Conservation (phyloP, 2,329 filamentous ascomycete genomes). For the Apiospora pterosperma region DNA sequence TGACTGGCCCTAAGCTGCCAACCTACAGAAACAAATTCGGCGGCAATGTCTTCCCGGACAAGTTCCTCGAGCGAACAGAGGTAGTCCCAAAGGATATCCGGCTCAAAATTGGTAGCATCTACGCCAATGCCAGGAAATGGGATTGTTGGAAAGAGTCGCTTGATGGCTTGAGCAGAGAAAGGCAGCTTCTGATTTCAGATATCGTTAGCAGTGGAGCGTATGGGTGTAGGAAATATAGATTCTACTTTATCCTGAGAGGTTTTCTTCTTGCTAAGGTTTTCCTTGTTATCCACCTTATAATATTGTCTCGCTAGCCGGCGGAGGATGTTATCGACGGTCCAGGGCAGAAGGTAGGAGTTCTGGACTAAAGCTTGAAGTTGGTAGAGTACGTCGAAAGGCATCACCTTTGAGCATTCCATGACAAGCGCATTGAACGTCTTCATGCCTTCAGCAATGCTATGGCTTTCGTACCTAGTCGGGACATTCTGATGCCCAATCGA, state of each 20-base stretch:
- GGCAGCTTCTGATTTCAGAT: slow-evolving; percentile 24
- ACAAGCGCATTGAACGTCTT: slow-evolving; percentile 30
- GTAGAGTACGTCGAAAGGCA: slow-evolving; percentile 55
- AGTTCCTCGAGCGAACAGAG: slow-evolving; percentile 40
- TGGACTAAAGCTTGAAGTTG: slow-evolving; percentile 61
- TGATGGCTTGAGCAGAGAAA: slow-evolving; percentile 52
- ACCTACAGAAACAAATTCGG: slow-evolving; percentile 18
- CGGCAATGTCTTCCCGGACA: slow-evolving; percentile 22
- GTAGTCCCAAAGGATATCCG: slow-evolving; percentile 22
- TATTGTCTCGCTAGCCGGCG: slow-evolving; percentile 34
- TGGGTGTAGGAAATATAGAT: neutral
- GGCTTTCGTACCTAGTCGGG: slow-evolving; percentile 9
- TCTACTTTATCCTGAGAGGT: neutral
- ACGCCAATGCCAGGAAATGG: slow-evolving; percentile 50
- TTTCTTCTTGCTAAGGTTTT: too few relatives aligned
- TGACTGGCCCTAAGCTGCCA: too few relatives aligned
- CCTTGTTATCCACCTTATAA: neutral
- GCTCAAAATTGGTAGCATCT: slow-evolving; percentile 38
- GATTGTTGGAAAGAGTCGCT: slow-evolving; percentile 48
- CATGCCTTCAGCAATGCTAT: slow-evolving; percentile 21
- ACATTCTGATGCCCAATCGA: slow-evolving; percentile 19
- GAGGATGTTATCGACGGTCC: slow-evolving; percentile 44
- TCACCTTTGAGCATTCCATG: slow-evolving; percentile 19
- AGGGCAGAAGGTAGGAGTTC: slow-evolving; percentile 60
- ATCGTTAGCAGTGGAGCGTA: neutral